Evolutionary conservation across 1,284 basidiomycete genomes (phyloP), one percentile per base, ranked within the genome.

Genomic region (Ganoderma meredithae): DNA sequence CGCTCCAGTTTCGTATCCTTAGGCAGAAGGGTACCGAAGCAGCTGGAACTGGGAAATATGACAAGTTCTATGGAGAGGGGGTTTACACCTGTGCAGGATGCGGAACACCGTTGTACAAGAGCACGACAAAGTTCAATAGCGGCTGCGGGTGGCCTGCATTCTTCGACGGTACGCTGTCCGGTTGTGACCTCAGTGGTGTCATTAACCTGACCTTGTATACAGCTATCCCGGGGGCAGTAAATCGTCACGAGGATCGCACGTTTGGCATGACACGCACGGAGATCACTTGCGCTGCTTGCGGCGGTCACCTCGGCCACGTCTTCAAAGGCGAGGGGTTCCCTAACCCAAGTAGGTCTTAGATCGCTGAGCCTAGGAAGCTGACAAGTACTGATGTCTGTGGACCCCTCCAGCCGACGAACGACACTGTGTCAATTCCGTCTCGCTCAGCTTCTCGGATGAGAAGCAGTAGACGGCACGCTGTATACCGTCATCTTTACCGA

Each of bases 81-180:
- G 84, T 92, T 0, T 98, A 97, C 79, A 79, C 78, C 49, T 95
- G 93, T 76, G 89, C 85, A 8, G 93, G 85, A 7, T 95, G 93
- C 77, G 83, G 82, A 33, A 87, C 90, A 7, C 87, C 91, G 0
- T 79, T 97, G 58, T 97, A 97, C 84, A 93, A 91, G 82, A 95
- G 94, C 75, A 86, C 85, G 40, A 96, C 95, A 72, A 98, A 98
- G 82, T 98, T 98, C 81, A 87, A 94, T 75, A 95, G 93, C 66
- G 95, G 95, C 12, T 98, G 96, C 76, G 96, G 96, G 40, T 98
- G 96, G 96, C 96, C 96, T n/a, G 96, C 96, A 0, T 98, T 97
- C 85, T 98, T 93, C 78, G 96, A 97, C 77, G 92, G 92, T 92
- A 47, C 56, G 60, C 36, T 33, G n/a, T 60, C 15, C 15, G 19